Percentiles rank a stretch among this genome's conserved stretches.
phyloP scores from a whole-genome alignment of 1,284 basidiomycete species.

The Trametes hirsuta region DNA sequence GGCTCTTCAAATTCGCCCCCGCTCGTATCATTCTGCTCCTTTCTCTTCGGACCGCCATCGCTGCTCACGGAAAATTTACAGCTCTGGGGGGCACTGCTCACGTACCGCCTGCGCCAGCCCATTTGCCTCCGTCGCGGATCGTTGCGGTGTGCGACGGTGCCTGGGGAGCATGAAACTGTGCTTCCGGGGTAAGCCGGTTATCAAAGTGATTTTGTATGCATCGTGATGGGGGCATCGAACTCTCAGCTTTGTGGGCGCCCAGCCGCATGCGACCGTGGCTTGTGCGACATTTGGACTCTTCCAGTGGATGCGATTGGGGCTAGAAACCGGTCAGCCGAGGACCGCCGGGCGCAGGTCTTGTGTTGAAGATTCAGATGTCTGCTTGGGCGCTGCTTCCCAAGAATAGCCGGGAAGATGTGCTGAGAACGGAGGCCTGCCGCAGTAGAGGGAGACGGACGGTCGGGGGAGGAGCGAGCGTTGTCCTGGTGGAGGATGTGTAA shows the following conservation, averaged over 20 bases:
- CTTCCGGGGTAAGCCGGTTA: neutral
- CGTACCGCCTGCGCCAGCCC: neutral
- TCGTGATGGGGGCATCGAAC: neutral
- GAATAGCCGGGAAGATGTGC: neutral
- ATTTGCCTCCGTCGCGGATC: conserved; percentile 7
- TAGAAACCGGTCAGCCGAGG: neutral
- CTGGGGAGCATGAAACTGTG: neutral
- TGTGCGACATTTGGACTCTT: no score
- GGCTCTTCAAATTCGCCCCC: no score
- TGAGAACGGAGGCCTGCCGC: neutral
- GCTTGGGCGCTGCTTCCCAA: neutral
- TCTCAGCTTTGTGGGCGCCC: neutral
- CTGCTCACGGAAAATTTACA: no score
- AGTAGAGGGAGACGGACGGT: neutral
- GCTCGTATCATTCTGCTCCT: no score
- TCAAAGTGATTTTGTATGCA: conserved; percentile 9
- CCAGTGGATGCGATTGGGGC: no score
- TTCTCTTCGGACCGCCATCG: no score
- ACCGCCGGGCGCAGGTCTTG: neutral
- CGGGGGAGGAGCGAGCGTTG: neutral
- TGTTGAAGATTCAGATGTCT: no score
- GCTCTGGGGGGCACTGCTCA: no score
- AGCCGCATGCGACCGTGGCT: no score
- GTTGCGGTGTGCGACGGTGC: neutral
- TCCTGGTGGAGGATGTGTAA: no score